These are phyloP conservation scores for Inga oerstediana DNA, from an alignment of 306 rosid genomes.

Conservation along the genomic window DNA sequence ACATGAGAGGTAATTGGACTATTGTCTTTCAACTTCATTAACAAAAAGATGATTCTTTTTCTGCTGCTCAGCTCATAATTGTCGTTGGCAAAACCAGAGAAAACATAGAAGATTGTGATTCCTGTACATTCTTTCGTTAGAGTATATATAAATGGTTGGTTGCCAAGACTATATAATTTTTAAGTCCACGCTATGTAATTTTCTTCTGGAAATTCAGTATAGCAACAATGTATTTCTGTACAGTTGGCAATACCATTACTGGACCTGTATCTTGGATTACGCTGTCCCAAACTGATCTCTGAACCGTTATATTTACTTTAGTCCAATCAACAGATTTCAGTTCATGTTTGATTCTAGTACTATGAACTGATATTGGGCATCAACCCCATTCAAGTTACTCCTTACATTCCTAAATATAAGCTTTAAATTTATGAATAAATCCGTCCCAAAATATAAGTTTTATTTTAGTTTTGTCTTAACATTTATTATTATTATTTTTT, in stretches of 20 bases:
- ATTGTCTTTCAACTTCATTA: slow-evolving; percentile 36
- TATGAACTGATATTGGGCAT: background rate
- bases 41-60: slow-evolving; percentile 38
- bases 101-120: slow-evolving; percentile 35
- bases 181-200: slow-evolving; percentile 39
- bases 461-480: too few relatives aligned
- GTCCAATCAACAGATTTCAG: background rate
- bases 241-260: slow-evolving; percentile 39
- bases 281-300: background rate
- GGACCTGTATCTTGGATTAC: slow-evolving; percentile 36
- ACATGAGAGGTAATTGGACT: slow-evolving; percentile 20
- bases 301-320: background rate
- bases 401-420: too few relatives aligned
- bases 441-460: too few relatives aligned
- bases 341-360: background rate
- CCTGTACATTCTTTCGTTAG: slow-evolving; percentile 62
- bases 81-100: slow-evolving; percentile 36
- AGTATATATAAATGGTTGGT: slow-evolving; percentile 1
- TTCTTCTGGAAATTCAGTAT: slow-evolving; percentile 41
- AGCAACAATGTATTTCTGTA: slow-evolving; percentile 51
- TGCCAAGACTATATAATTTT: background rate
- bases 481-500: too few relatives aligned
- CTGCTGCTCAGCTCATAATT: slow-evolving; percentile 32
- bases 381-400: too few relatives aligned
- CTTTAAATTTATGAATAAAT: too few relatives aligned